Base-by-base conservation (phyloP, 768 basidiomycete genomes). In the Lactarius indigo region DNA sequence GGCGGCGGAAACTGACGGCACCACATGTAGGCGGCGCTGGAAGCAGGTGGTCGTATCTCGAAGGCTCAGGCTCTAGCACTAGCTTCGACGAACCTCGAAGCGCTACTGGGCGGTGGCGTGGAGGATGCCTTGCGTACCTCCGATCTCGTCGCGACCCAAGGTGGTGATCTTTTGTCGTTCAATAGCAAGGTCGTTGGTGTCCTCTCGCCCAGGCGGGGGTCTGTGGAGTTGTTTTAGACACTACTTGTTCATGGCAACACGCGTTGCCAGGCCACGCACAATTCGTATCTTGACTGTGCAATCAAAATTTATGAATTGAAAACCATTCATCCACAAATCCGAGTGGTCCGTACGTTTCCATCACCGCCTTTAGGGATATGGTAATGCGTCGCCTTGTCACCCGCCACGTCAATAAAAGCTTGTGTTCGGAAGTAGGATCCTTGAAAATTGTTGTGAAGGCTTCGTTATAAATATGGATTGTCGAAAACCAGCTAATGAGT, bases 61-160 rank as follows among this genome's bases (percentile, higher is more conserved):
- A 82, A 82, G 72, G 67, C 74, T 3, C 74, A 82, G 31, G 87
- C 88, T 0, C 73, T 87, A 44, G 82, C 81, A 6, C 76, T 87
- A 3, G 85, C 79, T 10, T 83, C 84, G 42, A 77, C 79, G 33
- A 87, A 86, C 71, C 71, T 89, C 12, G 86, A 85, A 68, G 78
- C 80, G 44, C 73, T 89, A 30, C 76, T 87, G 69, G 83, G 82
- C 9, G 66, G 75, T 6, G 65, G 75, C 28, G 57, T 63, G 15
- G 70, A 65, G 18, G 56, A 18, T 12, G 59, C 59, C 7, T 64
- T 59, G 23, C 65, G 65, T 20, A 20, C 66, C 5, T 61, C 71
- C 10, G 75, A 78, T 37, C 66, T 78, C 20, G 77, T 79, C 12
- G 78, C 72, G 10, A 77, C 74, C 6, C 64, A 72, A 2, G 78